Base-by-base conservation (phyloP, 2,329 filamentous ascomycete species). In the Phialocephala subalpina region DNA sequence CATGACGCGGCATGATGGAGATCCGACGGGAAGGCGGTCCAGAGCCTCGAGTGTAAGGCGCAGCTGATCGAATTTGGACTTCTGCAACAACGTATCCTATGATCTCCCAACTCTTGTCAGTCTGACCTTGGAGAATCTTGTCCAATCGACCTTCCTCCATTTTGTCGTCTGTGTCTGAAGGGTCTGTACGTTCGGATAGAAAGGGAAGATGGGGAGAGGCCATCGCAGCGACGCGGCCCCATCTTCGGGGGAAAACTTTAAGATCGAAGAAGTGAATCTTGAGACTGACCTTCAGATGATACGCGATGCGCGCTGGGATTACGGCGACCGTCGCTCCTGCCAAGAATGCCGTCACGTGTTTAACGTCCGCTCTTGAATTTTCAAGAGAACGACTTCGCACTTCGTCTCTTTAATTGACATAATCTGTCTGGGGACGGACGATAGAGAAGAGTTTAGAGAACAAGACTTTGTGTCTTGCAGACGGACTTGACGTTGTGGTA, bases 1-100 rank as follows among this genome's bases (percentile, higher is more conserved):
- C 83, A 72, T 81, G 76, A 1, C 78, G 74, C 2, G 83, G 85
- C 2, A 82, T 74, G 7, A 88, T 75, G n/a, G 79, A 74, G 18
- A 87, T 77, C 11, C 80, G 82, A 3, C 80, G 80, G 1, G 84
- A 75, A 0, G 81, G 78, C 0, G 86, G 86, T 0, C 83, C 83
- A 8, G 80, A 81, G 40, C 82, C 82, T 2, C 80, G 80, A 0
- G 78, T 74, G 70, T 87, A 86, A 16, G 49, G 49, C 5, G 22
- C 27, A 12, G 49, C 49, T 3, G 25, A 53, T 3, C 49, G 49
- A 53, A 53, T 67, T 73, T 0, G 73, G 70, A 64, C 71, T 62
- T 76, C 67, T 8, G 68, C 61, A 9, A 77, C 67, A 4, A 70
- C 69, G 58, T 76, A 75, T 58, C 75, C 73, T 58, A 77, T 29